Evolutionary conservation across 1,139 yeast species (phyloP), one percentile per base, ranked within the genome.

Genomic region (Pichia sp.): DNA sequence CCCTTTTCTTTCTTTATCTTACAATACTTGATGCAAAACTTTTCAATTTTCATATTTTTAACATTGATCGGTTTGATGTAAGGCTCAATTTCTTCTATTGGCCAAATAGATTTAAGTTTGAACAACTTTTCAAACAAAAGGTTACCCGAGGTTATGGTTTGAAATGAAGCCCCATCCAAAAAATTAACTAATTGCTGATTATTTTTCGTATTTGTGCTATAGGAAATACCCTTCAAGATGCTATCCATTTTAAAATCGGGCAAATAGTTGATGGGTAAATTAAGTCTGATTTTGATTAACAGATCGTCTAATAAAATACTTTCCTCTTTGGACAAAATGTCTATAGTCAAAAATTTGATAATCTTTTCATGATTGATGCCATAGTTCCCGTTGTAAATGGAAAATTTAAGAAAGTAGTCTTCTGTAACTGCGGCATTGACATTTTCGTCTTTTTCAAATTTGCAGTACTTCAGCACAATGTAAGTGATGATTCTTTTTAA

Each of bases 1-100:
- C 35, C 29, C 4, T 43, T 45, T 8, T n/a, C 28, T n/a, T 41
- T 39, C 10, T 42, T 37, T 4, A 49, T 46, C 11, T 44, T 29
- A 33, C 94, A 95, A 61, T 70, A 83, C 62, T 88, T 88, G 70
- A 87, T 70, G 23, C 87, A 72, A 51, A 85, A 76, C 43, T 76
- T 73, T 45, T 87, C 96, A 9, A 77, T 64, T 59, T 84, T 85
- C 48, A 79, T 64, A 1, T 75, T 75, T 36, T 71, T 66, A 2
- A 73, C 72, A 47, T 82, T 75, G 45, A 79, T 67, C 28, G 76
- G 79, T 31, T 64, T 65, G 5, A 90, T 67, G 54, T 77, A 85
- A 1, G 96, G 95, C 27, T 68, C 66, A 29, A 92, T 73, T 41
- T 88, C 96, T 0, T 73, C 74, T 43, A 82, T 63, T 5, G 72